phyloP scores from a whole-genome alignment of 306 rosid genomes.

The Quillaja saponaria region DNA sequence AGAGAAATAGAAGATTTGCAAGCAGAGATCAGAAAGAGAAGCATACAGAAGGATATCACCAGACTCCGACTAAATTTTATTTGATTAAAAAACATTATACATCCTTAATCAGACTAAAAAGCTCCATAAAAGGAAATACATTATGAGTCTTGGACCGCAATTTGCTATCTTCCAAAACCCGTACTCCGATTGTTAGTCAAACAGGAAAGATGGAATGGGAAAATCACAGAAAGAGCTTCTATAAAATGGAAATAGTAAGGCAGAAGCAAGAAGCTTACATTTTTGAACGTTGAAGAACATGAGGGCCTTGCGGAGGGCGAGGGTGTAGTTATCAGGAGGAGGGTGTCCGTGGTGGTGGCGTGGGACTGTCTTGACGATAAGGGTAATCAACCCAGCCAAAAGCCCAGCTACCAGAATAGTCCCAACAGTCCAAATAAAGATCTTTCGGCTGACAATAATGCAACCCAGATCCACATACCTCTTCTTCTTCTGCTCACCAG shows the following conservation, averaged over 20 bases:
- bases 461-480: slow-evolving; percentile 96
- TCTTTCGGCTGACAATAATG: slow-evolving; percentile 90
- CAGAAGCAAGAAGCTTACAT: slow-evolving; percentile 41
- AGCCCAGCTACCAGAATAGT: slow-evolving; percentile 56
- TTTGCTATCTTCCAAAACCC: neutral
- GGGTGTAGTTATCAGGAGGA: slow-evolving; percentile 91
- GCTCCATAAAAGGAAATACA: too few relatives aligned
- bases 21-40: too few relatives aligned
- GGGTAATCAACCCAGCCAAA: slow-evolving; percentile 68
- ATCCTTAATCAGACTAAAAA: too few relatives aligned
- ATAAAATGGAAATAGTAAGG: neutral
- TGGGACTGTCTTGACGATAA: slow-evolving; percentile 84
- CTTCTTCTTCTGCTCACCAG: slow-evolving; percentile 97
- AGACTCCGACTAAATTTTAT: too few relatives aligned
- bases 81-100: too few relatives aligned
- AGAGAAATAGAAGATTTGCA: too few relatives aligned
- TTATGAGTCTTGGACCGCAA: neutral
- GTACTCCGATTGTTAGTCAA: neutral
- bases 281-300: slow-evolving; percentile 94
- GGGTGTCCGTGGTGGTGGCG: slow-evolving; percentile 61
- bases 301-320: slow-evolving; percentile 91
- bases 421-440: slow-evolving; percentile 88
- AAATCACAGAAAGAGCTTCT: neutral
- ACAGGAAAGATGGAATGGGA: neutral
- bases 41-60: too few relatives aligned